Percentiles rank a stretch among this genome's conserved stretches.
Conservation (phyloP, 2,329 filamentous ascomycete species). For the Fusarium sp. region DNA sequence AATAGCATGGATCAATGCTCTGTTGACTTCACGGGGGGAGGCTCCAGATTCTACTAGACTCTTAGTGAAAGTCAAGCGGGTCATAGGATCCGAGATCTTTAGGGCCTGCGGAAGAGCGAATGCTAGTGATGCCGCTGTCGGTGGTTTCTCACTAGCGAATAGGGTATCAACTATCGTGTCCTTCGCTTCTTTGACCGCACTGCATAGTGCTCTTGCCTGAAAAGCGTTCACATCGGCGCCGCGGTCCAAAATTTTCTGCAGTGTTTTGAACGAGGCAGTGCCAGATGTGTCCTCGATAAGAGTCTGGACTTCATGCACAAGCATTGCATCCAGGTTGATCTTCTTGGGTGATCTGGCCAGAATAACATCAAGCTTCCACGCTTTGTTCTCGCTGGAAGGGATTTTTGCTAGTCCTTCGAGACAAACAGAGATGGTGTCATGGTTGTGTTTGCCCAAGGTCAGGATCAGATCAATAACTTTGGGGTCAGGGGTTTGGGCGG, state of each 20-base stretch:
- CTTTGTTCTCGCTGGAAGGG: conserved; percentile 58
- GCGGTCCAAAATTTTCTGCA: conserved; percentile 59
- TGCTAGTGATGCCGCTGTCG: conserved; percentile 57
- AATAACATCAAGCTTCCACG: conserved; percentile 60
- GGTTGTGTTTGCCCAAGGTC: conserved; percentile 56
- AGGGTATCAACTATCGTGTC: conserved; percentile 60
- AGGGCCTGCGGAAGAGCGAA: conserved; percentile 63
- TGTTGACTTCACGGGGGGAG: conserved; percentile 58
- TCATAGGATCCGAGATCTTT: conserved; percentile 61
- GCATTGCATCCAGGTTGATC: conserved; percentile 56
- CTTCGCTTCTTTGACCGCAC: conserved; percentile 60
- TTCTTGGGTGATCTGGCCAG: conserved; percentile 56
- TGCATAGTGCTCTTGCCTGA: conserved; percentile 62
- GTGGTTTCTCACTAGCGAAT: conserved; percentile 51
- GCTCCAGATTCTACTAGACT: conserved; percentile 62
- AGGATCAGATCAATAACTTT: conserved; percentile 61
- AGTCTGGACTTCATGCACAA: conserved; percentile 63
- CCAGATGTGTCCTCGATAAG: conserved; percentile 52
- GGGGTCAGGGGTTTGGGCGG: conserved; percentile 57
- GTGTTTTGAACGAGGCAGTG: conserved; percentile 54
- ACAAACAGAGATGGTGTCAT: conserved; percentile 55
- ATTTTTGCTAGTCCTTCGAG: conserved; percentile 56
- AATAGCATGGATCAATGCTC: conserved; percentile 63
- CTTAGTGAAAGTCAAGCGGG: conserved; percentile 62
- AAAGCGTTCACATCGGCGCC: conserved; percentile 66